These are phyloP conservation scores for Catunica adiposa DNA, from an alignment of 2,329 filamentous ascomycete genomes.

Conservation along the genomic window DNA sequence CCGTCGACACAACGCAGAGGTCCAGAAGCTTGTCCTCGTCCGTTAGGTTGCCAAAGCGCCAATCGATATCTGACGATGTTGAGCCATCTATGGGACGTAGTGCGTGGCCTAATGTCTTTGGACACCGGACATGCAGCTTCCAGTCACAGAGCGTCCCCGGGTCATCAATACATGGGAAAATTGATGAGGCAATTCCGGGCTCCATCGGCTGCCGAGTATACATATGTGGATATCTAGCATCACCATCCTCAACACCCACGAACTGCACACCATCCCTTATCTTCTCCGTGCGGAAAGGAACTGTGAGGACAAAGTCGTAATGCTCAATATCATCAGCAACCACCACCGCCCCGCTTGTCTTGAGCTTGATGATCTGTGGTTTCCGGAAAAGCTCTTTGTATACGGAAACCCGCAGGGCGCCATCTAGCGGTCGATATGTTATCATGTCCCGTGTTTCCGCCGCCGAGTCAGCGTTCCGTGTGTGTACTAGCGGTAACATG, in stretches of 20 bases:
- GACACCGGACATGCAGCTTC: constrained; percentile 75
- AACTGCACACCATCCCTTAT: constrained; percentile 84
- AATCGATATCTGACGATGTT: constrained; percentile 22
- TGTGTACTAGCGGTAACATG: constrained; percentile 37
- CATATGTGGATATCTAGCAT: constrained; percentile 73
- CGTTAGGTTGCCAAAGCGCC: constrained; percentile 23
- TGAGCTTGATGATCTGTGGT: constrained; percentile 33
- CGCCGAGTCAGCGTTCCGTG: constrained; percentile 35
- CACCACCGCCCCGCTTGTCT: constrained; percentile 20
- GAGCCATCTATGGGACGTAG: constrained; percentile 23
- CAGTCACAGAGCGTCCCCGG: constrained; percentile 65
- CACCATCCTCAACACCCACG: constrained; percentile 64
- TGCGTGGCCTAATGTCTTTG: constrained; percentile 71
- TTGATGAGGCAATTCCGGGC: constrained; percentile 62
- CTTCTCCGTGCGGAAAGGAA: constrained; percentile 61
- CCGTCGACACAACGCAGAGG: constrained; percentile 80
- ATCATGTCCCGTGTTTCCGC: constrained; percentile 37
- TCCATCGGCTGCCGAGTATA: constrained; percentile 73
- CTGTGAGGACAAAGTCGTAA: constrained; percentile 33
- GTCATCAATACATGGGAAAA: constrained; percentile 91
- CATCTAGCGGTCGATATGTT: constrained; percentile 39
- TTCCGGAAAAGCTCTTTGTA: constrained; percentile 18
- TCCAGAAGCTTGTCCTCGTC: constrained; percentile 80
- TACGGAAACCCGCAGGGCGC: constrained; percentile 29
- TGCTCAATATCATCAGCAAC: constrained; percentile 19